Evolutionary conservation across 176 grass and related monocot genomes (phyloP).

Genomic region (Eremochloa ophiuroides): DNA sequence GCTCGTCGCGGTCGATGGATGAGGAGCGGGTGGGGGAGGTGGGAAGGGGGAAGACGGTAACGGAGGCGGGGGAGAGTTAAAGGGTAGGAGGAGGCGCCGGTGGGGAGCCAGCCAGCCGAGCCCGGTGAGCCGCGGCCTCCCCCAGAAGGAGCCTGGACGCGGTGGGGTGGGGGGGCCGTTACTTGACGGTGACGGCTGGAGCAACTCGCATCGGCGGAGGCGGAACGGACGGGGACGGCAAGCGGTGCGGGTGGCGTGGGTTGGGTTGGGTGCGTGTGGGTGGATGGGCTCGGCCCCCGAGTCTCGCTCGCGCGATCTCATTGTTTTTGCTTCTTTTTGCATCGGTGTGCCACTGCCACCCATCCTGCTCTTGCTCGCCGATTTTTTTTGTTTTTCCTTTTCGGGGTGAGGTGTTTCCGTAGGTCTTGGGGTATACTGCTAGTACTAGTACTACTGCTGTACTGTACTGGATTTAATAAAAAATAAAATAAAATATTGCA

Average conservation of each 20-base stretch:
- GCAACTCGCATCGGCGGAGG: background rate
- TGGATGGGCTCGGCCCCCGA: background rate
- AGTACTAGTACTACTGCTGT: too few relatives aligned
- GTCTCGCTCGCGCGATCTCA: background rate
- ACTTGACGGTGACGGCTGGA: conserved; percentile 69
- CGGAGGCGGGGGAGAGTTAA: conserved; percentile 43
- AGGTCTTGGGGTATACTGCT: background rate
- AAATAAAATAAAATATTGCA: background rate
- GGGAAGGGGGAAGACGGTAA: conserved; percentile 36
- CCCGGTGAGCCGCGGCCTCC: conserved; percentile 41
- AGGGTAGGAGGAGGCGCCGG: background rate
- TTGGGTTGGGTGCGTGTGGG: background rate
- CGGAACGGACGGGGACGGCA: background rate
- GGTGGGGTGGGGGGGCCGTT: conserved; percentile 43
- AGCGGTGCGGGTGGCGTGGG: background rate
- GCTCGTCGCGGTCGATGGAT: background rate
- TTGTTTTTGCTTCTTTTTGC: background rate
- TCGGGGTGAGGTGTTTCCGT: background rate
- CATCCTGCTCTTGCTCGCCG: background rate
- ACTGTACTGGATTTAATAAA: too few relatives aligned
- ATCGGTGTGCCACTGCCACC: background rate
- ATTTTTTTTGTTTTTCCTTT: background rate
- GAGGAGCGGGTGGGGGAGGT: conserved; percentile 16
- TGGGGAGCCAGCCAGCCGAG: conserved; percentile 1
- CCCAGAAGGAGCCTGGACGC: conserved; percentile 52